These are phyloP conservation scores for Neonectria ditissima DNA, from an alignment of 2,329 filamentous ascomycete species.

Conservation along the genomic window DNA sequence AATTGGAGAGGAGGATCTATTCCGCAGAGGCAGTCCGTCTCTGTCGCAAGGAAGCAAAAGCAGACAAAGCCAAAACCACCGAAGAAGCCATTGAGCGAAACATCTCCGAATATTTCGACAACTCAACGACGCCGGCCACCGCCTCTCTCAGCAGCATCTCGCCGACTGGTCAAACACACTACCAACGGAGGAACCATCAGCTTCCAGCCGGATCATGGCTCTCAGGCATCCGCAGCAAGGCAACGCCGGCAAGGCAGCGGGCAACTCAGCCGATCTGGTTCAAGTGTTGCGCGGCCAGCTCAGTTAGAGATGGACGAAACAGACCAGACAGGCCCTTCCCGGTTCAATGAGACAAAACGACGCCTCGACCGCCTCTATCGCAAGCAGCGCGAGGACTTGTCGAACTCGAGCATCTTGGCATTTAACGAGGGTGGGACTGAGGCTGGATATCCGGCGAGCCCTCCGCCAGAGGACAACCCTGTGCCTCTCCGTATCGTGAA, in stretches of 20 bases:
- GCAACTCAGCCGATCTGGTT: slow-evolving; percentile 27
- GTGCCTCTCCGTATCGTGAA: slow-evolving; percentile 35
- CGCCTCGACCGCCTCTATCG: slow-evolving; percentile 67
- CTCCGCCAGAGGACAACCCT: slow-evolving; percentile 41
- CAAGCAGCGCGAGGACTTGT: slow-evolving; percentile 48
- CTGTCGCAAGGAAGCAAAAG: slow-evolving; percentile 38
- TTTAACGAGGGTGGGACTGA: slow-evolving; percentile 30
- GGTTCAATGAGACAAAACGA: slow-evolving; percentile 65
- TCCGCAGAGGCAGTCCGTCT: slow-evolving; percentile 53
- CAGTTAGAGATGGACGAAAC: slow-evolving; percentile 65
- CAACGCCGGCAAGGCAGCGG: slow-evolving; percentile 15
- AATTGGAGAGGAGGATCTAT: slow-evolving; percentile 69
- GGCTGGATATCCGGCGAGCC: slow-evolving; percentile 35
- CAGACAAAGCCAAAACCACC: slow-evolving; percentile 17
- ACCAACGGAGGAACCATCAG: slow-evolving; percentile 44
- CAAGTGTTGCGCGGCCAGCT: slow-evolving; percentile 57
- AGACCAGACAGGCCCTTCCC: slow-evolving; percentile 48
- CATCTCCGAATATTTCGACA: slow-evolving; percentile 39
- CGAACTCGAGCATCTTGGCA: slow-evolving; percentile 33
- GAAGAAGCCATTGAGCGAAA: slow-evolving; percentile 37
- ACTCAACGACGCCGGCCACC: slow-evolving; percentile 8
- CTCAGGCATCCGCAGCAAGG: slow-evolving; percentile 4
- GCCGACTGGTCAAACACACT: slow-evolving; percentile 48
- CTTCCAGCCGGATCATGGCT: slow-evolving; percentile 34
- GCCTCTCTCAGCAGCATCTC: slow-evolving; percentile 25